Percentiles rank a stretch among this genome's conserved stretches.
phyloP scores from a whole-genome alignment of 1,284 basidiomycete species.

The Moesziomyces sp. region DNA sequence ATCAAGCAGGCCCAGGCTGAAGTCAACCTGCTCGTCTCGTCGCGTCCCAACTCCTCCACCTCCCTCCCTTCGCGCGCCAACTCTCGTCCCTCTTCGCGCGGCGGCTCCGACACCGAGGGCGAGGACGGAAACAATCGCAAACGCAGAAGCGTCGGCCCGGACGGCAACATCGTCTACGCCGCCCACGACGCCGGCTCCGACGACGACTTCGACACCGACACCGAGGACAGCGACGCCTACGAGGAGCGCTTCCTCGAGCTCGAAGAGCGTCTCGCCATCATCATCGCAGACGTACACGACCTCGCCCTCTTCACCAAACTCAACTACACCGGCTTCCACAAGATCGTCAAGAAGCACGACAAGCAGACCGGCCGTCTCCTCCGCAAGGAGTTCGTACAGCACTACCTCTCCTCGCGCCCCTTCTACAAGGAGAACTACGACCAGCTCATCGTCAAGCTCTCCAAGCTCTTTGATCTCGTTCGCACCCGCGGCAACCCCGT shows the following conservation, averaged over 20 bases:
- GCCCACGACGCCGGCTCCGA: slow-evolving; percentile 71
- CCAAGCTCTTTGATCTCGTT: slow-evolving; percentile 93
- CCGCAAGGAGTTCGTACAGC: slow-evolving; percentile 77
- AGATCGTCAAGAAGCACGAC: slow-evolving; percentile 96
- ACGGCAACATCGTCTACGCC: slow-evolving; percentile 70
- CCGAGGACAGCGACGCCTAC: slow-evolving; percentile 77
- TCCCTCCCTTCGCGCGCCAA: slow-evolving; percentile 50
- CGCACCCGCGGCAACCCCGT: slow-evolving; percentile 94
- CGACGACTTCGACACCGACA: slow-evolving; percentile 73
- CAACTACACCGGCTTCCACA: slow-evolving; percentile 95
- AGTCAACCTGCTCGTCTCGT: slow-evolving; percentile 64
- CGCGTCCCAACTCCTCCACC: slow-evolving; percentile 50
- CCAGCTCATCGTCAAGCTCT: slow-evolving; percentile 94
- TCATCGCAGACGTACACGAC: slow-evolving; percentile 98
- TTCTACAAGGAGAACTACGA: slow-evolving; percentile 86
- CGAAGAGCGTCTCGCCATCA: slow-evolving; percentile 92
- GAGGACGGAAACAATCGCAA: slow-evolving; percentile 21
- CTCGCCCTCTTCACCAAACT: slow-evolving; percentile 91
- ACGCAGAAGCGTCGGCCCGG: slow-evolving; percentile 60
- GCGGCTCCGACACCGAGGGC: slow-evolving; percentile 37
- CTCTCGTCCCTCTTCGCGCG: slow-evolving; percentile 26
- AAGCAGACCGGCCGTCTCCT: slow-evolving; percentile 74
- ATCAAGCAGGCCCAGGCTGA: slow-evolving; percentile 66
- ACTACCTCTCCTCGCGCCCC: slow-evolving; percentile 91
- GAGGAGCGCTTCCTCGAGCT: slow-evolving; percentile 89